Evolutionary conservation across 495 filamentous ascomycete species (phyloP).

Genomic region (Ascobolus immersus): DNA sequence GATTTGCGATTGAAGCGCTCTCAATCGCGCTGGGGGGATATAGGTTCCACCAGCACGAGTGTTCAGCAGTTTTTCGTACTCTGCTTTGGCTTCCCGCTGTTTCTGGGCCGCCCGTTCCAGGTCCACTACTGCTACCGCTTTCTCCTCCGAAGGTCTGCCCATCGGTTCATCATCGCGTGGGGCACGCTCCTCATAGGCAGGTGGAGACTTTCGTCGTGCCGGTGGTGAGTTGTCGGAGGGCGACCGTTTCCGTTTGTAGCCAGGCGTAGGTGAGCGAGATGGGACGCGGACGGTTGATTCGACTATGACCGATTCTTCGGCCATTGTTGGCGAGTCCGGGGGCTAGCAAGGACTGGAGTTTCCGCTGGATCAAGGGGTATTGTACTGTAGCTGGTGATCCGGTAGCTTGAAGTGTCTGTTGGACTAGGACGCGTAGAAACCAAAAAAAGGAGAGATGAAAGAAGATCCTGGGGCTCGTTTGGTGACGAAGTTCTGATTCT

Average conservation of each 20-base stretch:
- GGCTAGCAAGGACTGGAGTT: no score
- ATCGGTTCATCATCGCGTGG: no score
- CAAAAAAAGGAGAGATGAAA: no score
- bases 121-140: slow-evolving; percentile 27
- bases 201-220: slow-evolving; percentile 34
- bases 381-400: no score
- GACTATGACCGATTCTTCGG: no score
- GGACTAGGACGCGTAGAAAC: no score
- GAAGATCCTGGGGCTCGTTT: no score
- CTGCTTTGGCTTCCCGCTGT: slow-evolving; percentile 49
- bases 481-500: no score
- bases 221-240: slow-evolving; percentile 39
- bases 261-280: slow-evolving; percentile 32
- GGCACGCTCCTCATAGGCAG: slow-evolving; percentile 20
- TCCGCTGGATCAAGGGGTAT: no score
- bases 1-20: slow-evolving; percentile 83
- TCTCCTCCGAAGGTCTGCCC: no score
- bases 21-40: slow-evolving; percentile 72
- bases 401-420: no score
- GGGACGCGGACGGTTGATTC: slow-evolving; percentile 45
- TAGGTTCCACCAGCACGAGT: slow-evolving; percentile 89
- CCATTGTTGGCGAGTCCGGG: no score
- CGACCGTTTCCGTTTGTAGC: slow-evolving; percentile 33
- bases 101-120: slow-evolving; percentile 57
- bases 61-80: slow-evolving; percentile 70